Base-by-base conservation (phyloP, 768 basidiomycete genomes). In the Mrakia frigida region DNA sequence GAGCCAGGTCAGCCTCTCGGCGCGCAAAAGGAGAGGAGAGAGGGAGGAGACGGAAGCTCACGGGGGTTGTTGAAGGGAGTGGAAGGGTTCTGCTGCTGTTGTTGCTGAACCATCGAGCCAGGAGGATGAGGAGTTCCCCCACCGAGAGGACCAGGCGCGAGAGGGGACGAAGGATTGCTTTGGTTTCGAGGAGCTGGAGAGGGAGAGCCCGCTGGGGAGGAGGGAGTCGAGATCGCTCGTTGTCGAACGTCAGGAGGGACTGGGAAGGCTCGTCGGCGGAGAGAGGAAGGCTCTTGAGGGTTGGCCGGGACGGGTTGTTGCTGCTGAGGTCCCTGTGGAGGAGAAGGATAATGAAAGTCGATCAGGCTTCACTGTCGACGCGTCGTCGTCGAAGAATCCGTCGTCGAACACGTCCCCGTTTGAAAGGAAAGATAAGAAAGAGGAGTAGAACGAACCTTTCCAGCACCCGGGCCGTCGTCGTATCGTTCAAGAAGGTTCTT, bases 401-500 rank as follows among this genome's bases (percentile, higher is more conserved):
- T n/a, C n/a, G n/a, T n/a, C n/a, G n/a, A n/a, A n/a, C n/a, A n/a
- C n/a, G n/a, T n/a, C n/a, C n/a, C n/a, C n/a, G n/a, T n/a, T n/a
- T n/a, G n/a, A n/a, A n/a, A n/a, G n/a, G n/a, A n/a, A n/a, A n/a
- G n/a, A n/a, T n/a, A n/a, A n/a, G n/a, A n/a, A n/a, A n/a, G n/a
- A n/a, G n/a, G n/a, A n/a, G n/a, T n/a, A n/a, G n/a, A 10, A 41
- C 71, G 52, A 4, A 75, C 74, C 41, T 75, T 75, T 23, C 59
- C 52, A 43, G 71, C 70, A 11, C 59, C 52, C 31, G 71, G 46
- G 1, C 61, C 73, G 10, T 91, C 92, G 79, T 96, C 96, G 80
- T 97, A 98, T 75, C 89, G 89, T 82, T 96, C 93, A 25, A 99
- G 86, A 63, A 99, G 86, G 80, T 91, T 92, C 72, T 92, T 90